Conservation (phyloP, 1,284 basidiomycete species). For the Peniophora sp. region DNA sequence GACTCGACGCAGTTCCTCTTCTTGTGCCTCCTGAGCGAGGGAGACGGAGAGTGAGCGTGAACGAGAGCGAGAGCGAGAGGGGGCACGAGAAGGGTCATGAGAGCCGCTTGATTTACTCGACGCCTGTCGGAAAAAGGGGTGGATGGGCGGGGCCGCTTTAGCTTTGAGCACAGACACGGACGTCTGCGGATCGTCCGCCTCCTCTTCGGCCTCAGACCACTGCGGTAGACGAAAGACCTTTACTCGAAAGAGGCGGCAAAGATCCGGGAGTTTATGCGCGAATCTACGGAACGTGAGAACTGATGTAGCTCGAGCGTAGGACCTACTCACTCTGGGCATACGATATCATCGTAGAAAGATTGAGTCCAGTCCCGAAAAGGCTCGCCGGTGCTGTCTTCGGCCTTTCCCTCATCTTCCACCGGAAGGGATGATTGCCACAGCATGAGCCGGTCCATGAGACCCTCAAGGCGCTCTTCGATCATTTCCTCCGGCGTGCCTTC, state of each 20-base stretch:
- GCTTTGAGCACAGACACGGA: neutral
- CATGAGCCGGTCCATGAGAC: slow-evolving; percentile 68
- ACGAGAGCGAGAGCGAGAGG: slow-evolving; percentile 30
- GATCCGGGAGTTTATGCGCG: slow-evolving; percentile 39
- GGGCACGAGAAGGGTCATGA: slow-evolving; percentile 9
- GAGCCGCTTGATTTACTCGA: slow-evolving; percentile 9
- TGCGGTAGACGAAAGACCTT: slow-evolving; percentile 48
- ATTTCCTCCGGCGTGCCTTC: slow-evolving; percentile 4
- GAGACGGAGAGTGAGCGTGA: slow-evolving; percentile 62
- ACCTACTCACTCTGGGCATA: slow-evolving; percentile 49
- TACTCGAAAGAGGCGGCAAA: slow-evolving; percentile 49
- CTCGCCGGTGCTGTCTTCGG: slow-evolving; percentile 11
- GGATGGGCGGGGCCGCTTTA: slow-evolving; percentile 8
- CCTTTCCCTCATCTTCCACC: slow-evolving; percentile 29
- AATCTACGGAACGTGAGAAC: slow-evolving; percentile 36
- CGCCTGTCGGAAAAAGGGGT: slow-evolving; percentile 4
- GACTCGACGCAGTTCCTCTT: slow-evolving; percentile 19
- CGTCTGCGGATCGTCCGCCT: slow-evolving; percentile 47
- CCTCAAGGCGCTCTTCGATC: slow-evolving; percentile 50
- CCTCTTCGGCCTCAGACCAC: slow-evolving; percentile 16
- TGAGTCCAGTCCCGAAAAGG: slow-evolving; percentile 60
- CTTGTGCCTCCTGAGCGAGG: slow-evolving; percentile 24
- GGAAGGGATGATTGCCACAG: slow-evolving; percentile 53
- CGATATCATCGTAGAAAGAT: slow-evolving; percentile 52
- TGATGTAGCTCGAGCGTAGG: neutral